Evolutionary conservation across 352 stramenopile genomes (phyloP).

Genomic region (Pythium catenulatum): DNA sequence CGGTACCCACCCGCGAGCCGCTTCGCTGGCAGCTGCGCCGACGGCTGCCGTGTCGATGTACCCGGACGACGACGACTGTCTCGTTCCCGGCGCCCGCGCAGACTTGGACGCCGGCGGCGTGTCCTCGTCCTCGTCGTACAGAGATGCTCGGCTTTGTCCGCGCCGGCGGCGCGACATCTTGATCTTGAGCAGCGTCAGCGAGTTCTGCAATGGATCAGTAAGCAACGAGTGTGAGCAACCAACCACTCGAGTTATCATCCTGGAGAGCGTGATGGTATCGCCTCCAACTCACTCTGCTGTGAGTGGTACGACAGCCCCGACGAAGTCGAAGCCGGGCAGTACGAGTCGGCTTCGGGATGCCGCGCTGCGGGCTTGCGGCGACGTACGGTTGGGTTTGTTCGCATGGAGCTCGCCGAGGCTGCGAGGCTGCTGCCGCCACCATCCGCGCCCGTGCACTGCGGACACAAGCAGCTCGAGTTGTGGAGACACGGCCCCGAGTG

Average conservation of each 20-base stretch:
- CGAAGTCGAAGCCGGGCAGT: conserved; percentile 60
- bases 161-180: conserved; percentile 88
- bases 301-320: conserved; percentile 43
- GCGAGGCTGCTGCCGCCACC: too few relatives aligned
- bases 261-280: too few relatives aligned
- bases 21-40: too few relatives aligned
- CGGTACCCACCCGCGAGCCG: conserved; percentile 79
- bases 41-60: too few relatives aligned
- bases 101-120: conserved; percentile 59
- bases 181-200: conserved; percentile 85
- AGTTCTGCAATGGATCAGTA: too few relatives aligned
- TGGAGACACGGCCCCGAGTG: conserved; percentile 77
- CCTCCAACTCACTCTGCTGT: conserved; percentile 78
- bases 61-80: conserved; percentile 17
- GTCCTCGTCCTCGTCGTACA: conserved; percentile 79
- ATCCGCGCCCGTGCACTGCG: conserved; percentile 68
- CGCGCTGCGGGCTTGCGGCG: conserved; percentile 63
- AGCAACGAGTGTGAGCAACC: too few relatives aligned
- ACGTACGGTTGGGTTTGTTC: conserved; percentile 62
- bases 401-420: conserved; percentile 9
- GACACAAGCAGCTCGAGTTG: conserved; percentile 84
- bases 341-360: conserved; percentile 52
- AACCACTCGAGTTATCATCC: too few relatives aligned
- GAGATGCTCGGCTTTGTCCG: conserved; percentile 81
- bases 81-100: too few relatives aligned